Evolutionary conservation across 805 yeast genomes (phyloP).

Genomic region (Metschnikowia baotianmanensis): DNA sequence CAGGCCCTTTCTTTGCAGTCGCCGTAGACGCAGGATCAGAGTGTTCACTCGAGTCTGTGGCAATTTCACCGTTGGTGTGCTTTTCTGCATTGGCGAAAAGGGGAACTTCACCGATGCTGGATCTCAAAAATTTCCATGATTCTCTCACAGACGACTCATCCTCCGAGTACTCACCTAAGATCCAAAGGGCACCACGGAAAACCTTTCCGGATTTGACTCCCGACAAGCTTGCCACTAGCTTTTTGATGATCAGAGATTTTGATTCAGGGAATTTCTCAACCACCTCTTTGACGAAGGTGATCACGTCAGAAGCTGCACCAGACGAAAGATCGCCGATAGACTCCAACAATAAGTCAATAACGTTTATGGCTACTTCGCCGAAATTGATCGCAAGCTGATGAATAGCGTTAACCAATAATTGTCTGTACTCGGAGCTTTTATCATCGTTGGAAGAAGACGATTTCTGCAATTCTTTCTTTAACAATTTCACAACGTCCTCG

Average conservation of each 20-base stretch:
- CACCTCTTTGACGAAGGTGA: slow-evolving; percentile 90
- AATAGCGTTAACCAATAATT: slow-evolving; percentile 80
- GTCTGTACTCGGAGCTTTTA: slow-evolving; percentile 82
- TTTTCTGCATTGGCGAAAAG: slow-evolving; percentile 71
- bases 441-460: slow-evolving; percentile 74
- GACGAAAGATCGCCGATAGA: slow-evolving; percentile 83
- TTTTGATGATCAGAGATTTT: slow-evolving; percentile 59
- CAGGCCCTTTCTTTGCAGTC: slow-evolving; percentile 55
- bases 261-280: slow-evolving; percentile 86
- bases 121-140: slow-evolving; percentile 84
- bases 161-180: slow-evolving; percentile 85
- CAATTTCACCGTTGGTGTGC: slow-evolving; percentile 25
- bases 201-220: slow-evolving; percentile 83
- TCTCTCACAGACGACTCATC: slow-evolving; percentile 70
- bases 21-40: background rate
- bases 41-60: slow-evolving; percentile 17
- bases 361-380: slow-evolving; percentile 87
- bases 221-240: slow-evolving; percentile 61
- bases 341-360: slow-evolving; percentile 83
- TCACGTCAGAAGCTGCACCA: slow-evolving; percentile 82
- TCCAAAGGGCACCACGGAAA: slow-evolving; percentile 92
- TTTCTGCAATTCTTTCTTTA: slow-evolving; percentile 85
- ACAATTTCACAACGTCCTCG: slow-evolving; percentile 86
- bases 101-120: slow-evolving; percentile 87
- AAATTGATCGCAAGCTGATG: slow-evolving; percentile 86